phyloP scores from a whole-genome alignment of 2,329 filamentous ascomycete genomes.

The Pseudocercospora macadamiae region DNA sequence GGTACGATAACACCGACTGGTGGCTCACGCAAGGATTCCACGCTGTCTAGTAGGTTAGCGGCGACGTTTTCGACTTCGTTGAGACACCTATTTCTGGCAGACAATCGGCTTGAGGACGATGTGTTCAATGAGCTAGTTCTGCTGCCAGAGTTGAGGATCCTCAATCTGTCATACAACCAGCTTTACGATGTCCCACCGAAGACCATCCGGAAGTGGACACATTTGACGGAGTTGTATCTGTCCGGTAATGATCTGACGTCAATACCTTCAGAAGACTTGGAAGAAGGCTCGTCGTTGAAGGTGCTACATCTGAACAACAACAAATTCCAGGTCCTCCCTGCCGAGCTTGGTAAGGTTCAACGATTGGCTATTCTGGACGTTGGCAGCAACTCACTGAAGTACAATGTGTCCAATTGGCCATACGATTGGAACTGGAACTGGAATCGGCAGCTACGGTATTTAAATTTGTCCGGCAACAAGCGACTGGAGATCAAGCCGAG shows the following conservation, averaged over 20 bases:
- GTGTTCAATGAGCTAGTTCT: conserved; percentile 89
- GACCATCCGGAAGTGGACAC: conserved; percentile 85
- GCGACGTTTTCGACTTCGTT: conserved; percentile 89
- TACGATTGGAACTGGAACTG: conserved; percentile 99
- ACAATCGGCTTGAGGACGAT: conserved; percentile 92
- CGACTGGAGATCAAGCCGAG: conserved; percentile 82
- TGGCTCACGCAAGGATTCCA: conserved; percentile 81
- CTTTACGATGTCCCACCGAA: conserved; percentile 89
- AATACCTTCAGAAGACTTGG: conserved; percentile 88
- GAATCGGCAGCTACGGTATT: conserved; percentile 90
- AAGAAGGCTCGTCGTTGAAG: conserved; percentile 84
- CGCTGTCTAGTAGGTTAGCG: conserved; percentile 74
- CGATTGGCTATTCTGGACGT: conserved; percentile 91
- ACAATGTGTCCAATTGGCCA: conserved; percentile 98
- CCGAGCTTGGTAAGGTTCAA: conserved; percentile 91
- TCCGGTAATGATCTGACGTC: conserved; percentile 94
- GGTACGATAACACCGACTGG: conserved; percentile 62
- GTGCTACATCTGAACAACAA: conserved; percentile 96
- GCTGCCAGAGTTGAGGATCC: conserved; percentile 78
- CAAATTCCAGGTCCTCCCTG: conserved; percentile 94
- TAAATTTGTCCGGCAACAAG: conserved; percentile 97
- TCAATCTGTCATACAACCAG: conserved; percentile 95
- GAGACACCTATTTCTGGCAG: conserved; percentile 82
- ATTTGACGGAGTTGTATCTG: conserved; percentile 87
- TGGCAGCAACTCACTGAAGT: conserved; percentile 92